Percentiles rank a stretch among this genome's conserved stretches.
These are phyloP conservation scores for Asterochloris erici DNA, from an alignment of 139 green algal genomes.

Conservation along the genomic window DNA sequence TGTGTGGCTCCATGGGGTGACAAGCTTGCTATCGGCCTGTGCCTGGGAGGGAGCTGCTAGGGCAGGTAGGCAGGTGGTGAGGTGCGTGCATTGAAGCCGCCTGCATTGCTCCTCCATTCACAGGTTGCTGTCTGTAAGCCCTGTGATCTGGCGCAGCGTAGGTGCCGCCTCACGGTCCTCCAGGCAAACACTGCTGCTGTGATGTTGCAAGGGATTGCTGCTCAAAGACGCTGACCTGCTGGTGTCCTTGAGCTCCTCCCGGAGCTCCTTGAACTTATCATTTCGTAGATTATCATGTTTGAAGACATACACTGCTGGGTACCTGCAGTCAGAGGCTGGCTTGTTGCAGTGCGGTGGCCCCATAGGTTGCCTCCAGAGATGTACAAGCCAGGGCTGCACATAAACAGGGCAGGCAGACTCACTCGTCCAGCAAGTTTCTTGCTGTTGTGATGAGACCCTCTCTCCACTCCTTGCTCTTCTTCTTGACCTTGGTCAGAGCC, in stretches of 20 bases:
- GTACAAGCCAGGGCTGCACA: not conserved
- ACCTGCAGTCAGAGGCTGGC: conserved; percentile 43
- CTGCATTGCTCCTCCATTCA: too few relatives aligned
- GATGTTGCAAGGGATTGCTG: too few relatives aligned
- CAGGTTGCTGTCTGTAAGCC: too few relatives aligned
- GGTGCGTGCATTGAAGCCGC: too few relatives aligned
- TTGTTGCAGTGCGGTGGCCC: not conserved
- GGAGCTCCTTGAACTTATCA: conserved; percentile 89
- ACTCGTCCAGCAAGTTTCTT: conserved; percentile 74
- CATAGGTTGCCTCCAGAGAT: not conserved
- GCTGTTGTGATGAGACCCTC: conserved; percentile 76
- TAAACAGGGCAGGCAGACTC: conserved; percentile 15
- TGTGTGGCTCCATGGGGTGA: too few relatives aligned
- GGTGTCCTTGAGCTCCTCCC: conserved; percentile 63
- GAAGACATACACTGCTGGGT: conserved; percentile 82
- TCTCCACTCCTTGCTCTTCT: conserved; percentile 93
- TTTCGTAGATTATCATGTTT: conserved; percentile 90
- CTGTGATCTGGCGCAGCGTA: too few relatives aligned
- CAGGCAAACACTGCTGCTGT: too few relatives aligned
- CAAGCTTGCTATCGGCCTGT: too few relatives aligned
- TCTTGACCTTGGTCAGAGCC: conserved; percentile 87
- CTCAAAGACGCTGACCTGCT: conserved; percentile 57
- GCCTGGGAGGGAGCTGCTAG: too few relatives aligned
- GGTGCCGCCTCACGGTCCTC: too few relatives aligned
- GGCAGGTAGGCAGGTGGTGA: too few relatives aligned